Conservation (phyloP, 1,284 basidiomycete genomes). For the Anthracocystis setariae region DNA sequence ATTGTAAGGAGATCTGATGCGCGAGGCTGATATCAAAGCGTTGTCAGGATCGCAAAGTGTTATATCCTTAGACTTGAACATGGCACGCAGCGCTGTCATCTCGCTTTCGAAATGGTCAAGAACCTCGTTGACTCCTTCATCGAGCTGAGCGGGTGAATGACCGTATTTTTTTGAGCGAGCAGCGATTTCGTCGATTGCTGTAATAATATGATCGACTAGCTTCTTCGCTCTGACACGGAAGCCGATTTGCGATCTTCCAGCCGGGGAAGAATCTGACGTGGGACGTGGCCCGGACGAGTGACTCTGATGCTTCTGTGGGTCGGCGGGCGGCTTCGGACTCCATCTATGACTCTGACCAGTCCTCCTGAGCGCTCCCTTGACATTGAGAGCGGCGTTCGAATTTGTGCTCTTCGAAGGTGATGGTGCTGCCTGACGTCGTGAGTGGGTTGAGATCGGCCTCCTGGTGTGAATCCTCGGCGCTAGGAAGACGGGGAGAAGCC, state of each 20-base stretch:
- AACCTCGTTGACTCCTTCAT: slow-evolving; percentile 6
- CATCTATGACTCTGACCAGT: slow-evolving; percentile 18
- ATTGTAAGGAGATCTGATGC: slow-evolving; percentile 40
- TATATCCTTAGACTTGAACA: slow-evolving; percentile 41
- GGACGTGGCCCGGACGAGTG: not conserved
- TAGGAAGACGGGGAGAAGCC: slow-evolving; percentile 22
- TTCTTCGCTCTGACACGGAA: slow-evolving; percentile 23
- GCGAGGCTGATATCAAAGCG: slow-evolving; percentile 37
- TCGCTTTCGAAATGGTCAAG: slow-evolving; percentile 25
- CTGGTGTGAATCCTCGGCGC: slow-evolving; percentile 19
- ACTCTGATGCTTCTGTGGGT: not conserved
- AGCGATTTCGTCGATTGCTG: not conserved
- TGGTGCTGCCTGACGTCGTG: not conserved
- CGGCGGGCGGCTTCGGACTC: slow-evolving; percentile 7
- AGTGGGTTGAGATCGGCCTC: slow-evolving; percentile 8
- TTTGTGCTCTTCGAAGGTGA: slow-evolving; percentile 4
- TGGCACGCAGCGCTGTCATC: slow-evolving; percentile 40
- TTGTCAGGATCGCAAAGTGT: slow-evolving; percentile 27
- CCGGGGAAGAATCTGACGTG: no score
- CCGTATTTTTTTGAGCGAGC: not conserved
- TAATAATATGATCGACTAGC: slow-evolving; percentile 10
- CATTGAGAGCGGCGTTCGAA: slow-evolving; percentile 20
- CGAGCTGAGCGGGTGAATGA: slow-evolving; percentile 2
- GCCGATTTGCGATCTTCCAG: slow-evolving; percentile 3
- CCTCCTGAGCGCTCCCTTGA: slow-evolving; percentile 20